These are phyloP conservation scores for Syzygium oleosum DNA, from an alignment of 345 rosid species.

Conservation along the genomic window DNA sequence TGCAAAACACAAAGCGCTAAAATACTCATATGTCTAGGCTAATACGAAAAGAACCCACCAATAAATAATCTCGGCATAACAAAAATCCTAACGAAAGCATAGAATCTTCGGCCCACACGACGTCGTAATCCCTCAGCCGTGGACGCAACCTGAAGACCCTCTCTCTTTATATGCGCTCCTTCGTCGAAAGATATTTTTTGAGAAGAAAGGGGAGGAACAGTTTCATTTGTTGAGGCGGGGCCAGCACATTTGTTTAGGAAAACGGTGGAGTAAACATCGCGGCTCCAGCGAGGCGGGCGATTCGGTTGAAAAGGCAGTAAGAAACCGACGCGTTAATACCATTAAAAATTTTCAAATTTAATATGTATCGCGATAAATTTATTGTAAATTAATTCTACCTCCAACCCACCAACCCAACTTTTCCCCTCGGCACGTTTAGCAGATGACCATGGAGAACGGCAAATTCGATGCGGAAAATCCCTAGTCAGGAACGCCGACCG, in stretches of 20 bases:
- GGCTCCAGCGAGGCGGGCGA: background rate
- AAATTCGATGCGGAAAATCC: background rate
- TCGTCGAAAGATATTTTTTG: background rate
- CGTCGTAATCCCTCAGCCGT: background rate
- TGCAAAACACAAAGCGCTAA: background rate
- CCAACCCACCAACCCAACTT: no score
- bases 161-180: background rate
- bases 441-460: rapidly evolving
- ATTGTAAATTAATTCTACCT: no score
- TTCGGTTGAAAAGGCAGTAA: background rate
- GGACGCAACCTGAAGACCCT: no score
- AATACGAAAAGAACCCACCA: background rate
- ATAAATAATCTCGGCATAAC: background rate
- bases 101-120: background rate
- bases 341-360: background rate
- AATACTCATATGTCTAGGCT: background rate
- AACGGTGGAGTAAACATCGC: background rate
- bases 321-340: background rate
- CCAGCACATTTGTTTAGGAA: background rate
- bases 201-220: background rate
- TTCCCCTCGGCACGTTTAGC: no score
- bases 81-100: background rate
- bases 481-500: no score
- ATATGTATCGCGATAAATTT: background rate
- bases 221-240: background rate